phyloP scores from a whole-genome alignment of 208 protist species.

The Crithidia acanthocephali region DNA sequence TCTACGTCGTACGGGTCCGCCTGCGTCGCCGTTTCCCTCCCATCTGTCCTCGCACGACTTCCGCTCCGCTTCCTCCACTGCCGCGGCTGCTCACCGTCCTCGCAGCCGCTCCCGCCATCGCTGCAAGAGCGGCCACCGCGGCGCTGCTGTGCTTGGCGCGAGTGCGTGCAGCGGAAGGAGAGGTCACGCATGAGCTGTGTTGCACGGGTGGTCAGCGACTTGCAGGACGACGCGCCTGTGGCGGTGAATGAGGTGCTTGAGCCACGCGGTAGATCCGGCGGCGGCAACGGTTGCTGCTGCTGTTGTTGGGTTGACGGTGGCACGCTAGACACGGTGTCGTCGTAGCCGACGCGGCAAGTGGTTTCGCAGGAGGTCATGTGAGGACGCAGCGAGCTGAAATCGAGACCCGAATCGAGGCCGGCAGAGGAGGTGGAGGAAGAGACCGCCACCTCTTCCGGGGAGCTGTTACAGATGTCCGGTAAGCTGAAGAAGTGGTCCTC shows the following conservation, averaged over 20 bases:
- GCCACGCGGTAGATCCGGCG: not conserved
- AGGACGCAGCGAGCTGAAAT: not conserved
- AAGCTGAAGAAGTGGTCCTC: conserved; percentile 1
- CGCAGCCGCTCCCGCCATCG: not conserved
- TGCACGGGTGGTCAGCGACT: conserved; percentile 25
- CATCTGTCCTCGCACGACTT: not conserved
- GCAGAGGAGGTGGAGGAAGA: not conserved
- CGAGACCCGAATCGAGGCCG: not conserved
- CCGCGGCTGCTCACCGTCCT: not conserved
- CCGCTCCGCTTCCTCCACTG: not conserved
- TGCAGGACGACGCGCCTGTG: not conserved
- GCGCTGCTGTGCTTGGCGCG: not conserved
- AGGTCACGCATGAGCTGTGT: conserved; percentile 33
- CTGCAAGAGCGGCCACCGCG: not conserved
- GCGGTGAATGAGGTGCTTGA: not conserved
- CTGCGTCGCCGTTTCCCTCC: not conserved
- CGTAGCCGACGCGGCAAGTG: not conserved
- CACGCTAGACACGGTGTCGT: not conserved
- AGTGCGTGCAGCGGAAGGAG: conserved; percentile 21
- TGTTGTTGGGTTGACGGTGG: not conserved
- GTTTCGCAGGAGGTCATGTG: not conserved
- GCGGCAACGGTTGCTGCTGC: not conserved
- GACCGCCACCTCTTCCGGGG: not conserved
- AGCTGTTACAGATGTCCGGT: not conserved
- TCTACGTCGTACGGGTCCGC: conserved; percentile 26